Percentiles rank a stretch among this genome's conserved stretches.
phyloP scores from a whole-genome alignment of 345 rosid genomes.

The Iberis pinnata region DNA sequence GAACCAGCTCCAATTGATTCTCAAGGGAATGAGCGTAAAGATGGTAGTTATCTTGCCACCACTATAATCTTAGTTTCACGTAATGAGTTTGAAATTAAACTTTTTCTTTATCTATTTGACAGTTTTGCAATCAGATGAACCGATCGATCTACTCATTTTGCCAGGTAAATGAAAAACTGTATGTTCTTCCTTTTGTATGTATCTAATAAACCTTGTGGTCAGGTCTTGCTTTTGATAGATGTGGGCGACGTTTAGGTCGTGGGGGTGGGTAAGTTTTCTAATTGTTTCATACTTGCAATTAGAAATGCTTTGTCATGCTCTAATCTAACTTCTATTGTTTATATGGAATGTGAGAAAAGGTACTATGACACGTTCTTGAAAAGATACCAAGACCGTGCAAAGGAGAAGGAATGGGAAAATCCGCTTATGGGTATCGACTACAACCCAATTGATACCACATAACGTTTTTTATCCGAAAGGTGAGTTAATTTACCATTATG shows the following conservation, averaged over 20 bases:
- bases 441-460: not conserved
- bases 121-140: slow-evolving; percentile 75
- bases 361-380: slow-evolving; percentile 80
- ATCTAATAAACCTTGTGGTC: slow-evolving; percentile 3
- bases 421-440: slow-evolving; percentile 62
- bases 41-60: slow-evolving; percentile 40
- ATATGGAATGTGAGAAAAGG: slow-evolving; percentile 24
- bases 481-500: not conserved
- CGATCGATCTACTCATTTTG: slow-evolving; percentile 72
- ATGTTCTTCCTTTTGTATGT: not conserved
- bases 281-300: not conserved
- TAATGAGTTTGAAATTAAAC: not conserved
- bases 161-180: slow-evolving; percentile 52
- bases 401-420: slow-evolving; percentile 55
- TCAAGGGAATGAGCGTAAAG: slow-evolving; percentile 70
- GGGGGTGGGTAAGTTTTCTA: slow-evolving; percentile 95
- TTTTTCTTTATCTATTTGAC: slow-evolving; percentile 23
- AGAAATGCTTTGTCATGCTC: not conserved
- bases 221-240: slow-evolving; percentile 95
- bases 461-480: not conserved
- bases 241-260: slow-evolving; percentile 90
- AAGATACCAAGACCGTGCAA: slow-evolving; percentile 64
- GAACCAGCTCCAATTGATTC: slow-evolving; percentile 76
- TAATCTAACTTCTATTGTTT: slow-evolving; percentile 18
- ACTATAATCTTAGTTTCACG: slow-evolving; percentile 1